A percentile compares a stretch with the other conserved stretches of the same genome.
Evolutionary conservation across 2,329 filamentous ascomycete genomes (phyloP).

Genomic region (Epichloe glyceriae): DNA sequence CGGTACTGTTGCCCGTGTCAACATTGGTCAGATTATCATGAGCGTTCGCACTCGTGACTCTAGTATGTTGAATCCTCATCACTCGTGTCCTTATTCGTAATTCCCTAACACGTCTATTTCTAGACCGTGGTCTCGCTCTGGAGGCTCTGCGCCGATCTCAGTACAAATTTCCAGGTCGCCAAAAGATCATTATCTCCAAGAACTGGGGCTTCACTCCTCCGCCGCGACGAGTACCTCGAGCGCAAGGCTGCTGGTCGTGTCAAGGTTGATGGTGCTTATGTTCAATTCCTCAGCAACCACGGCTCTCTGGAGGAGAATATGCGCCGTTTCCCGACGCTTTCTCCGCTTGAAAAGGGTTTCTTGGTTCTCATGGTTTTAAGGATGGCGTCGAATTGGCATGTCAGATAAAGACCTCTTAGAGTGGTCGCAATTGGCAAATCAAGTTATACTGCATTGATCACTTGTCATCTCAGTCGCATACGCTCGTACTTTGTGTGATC

Average conservation of each 20-base stretch:
- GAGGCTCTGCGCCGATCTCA: slow-evolving; percentile 98
- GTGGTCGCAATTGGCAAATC: slow-evolving; percentile 22
- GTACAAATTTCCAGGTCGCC: slow-evolving; percentile 99
- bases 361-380: slow-evolving; percentile 25
- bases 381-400: slow-evolving; percentile 33
- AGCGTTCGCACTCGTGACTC: slow-evolving; percentile 93
- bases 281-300: slow-evolving; percentile 96
- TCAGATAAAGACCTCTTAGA: slow-evolving; percentile 24
- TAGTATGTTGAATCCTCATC: slow-evolving; percentile 39
- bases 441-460: slow-evolving; percentile 12
- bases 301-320: slow-evolving; percentile 79
- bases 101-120: not conserved
- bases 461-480: not conserved
- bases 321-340: slow-evolving; percentile 88
- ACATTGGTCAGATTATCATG: slow-evolving; percentile 99
- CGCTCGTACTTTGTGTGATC: not conserved
- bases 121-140: slow-evolving; percentile 81
- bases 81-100: not conserved
- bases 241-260: slow-evolving; percentile 88
- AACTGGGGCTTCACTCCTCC: slow-evolving; percentile 99
- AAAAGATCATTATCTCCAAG: slow-evolving; percentile 99
- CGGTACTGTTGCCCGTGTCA: slow-evolving; percentile 97
- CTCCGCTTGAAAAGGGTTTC: slow-evolving; percentile 35
- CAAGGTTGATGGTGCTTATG: slow-evolving; percentile 97
- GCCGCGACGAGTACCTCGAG: slow-evolving; percentile 93